Conservation (phyloP, 805 yeast genomes). For the Starmera quercuum region DNA sequence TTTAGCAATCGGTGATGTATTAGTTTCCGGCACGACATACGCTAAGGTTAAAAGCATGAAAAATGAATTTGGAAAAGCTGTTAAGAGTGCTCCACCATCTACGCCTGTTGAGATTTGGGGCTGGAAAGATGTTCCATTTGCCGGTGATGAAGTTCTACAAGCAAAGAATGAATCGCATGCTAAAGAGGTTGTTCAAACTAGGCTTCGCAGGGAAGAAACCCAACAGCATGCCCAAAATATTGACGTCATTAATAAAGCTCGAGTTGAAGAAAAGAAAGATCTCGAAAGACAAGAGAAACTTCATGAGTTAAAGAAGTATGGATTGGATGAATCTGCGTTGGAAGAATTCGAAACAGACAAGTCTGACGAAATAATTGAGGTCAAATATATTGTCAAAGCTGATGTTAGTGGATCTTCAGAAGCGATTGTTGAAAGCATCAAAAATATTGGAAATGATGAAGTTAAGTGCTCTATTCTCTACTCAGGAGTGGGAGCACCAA, state of each 20-base stretch:
- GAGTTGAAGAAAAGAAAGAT: slow-evolving; percentile 46
- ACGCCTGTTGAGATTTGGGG: slow-evolving; percentile 89
- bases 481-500: slow-evolving; percentile 72
- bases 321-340: slow-evolving; percentile 36
- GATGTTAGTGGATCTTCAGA: slow-evolving; percentile 95
- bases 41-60: slow-evolving; percentile 76
- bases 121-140: slow-evolving; percentile 89
- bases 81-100: slow-evolving; percentile 72
- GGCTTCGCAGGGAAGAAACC: slow-evolving; percentile 53
- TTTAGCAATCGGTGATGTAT: slow-evolving; percentile 56
- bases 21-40: slow-evolving; percentile 83
- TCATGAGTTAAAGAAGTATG: slow-evolving; percentile 52
- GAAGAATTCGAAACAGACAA: slow-evolving; percentile 19
- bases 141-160: slow-evolving; percentile 79
- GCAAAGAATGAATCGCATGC: slow-evolving; percentile 71
- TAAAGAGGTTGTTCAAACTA: slow-evolving; percentile 62
- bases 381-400: slow-evolving; percentile 71
- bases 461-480: slow-evolving; percentile 63
- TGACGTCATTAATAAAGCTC: slow-evolving; percentile 60
- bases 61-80: slow-evolving; percentile 60
- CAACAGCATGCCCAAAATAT: slow-evolving; percentile 56
- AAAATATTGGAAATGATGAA: slow-evolving; percentile 80
- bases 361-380: slow-evolving; percentile 20
- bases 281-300: slow-evolving; percentile 44
- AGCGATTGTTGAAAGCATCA: slow-evolving; percentile 79